Percentiles rank a stretch among this genome's conserved stretches.
Evolutionary conservation across 2,329 filamentous ascomycete species (phyloP).

Genomic region (Fusarium transvaalense): DNA sequence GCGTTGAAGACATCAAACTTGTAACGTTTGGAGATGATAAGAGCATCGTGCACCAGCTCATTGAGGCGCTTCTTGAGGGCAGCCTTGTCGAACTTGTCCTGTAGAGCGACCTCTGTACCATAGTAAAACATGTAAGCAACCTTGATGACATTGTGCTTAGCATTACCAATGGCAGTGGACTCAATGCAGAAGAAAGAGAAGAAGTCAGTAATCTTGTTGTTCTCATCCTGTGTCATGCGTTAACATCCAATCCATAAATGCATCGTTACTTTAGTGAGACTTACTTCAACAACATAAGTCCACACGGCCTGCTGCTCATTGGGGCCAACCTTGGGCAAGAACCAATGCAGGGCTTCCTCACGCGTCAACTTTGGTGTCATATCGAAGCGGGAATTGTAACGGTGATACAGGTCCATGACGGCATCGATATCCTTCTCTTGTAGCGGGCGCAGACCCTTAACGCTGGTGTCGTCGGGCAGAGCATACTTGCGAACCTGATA

Average conservation of each 20-base stretch:
- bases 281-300: constrained; percentile 89
- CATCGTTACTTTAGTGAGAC: constrained; percentile 12
- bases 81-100: constrained; percentile 62
- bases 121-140: constrained; percentile 99
- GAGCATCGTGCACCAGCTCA: constrained; percentile 81
- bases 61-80: constrained; percentile 85
- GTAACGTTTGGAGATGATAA: constrained; percentile 85
- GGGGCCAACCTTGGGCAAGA: constrained; percentile 73
- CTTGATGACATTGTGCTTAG: constrained; percentile 81
- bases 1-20: constrained; percentile 98
- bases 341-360: constrained; percentile 89
- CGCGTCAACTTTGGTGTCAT: constrained; percentile 84
- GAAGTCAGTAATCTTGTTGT: constrained; percentile 92
- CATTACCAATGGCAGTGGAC: constrained; percentile 87
- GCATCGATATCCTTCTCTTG: constrained; percentile 80
- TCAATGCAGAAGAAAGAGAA: constrained; percentile 97
- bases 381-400: constrained; percentile 84
- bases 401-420: constrained; percentile 79
- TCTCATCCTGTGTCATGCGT: constrained; percentile 59
- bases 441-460: constrained; percentile 83
- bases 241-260: not conserved
- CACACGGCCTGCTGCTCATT: constrained; percentile 85
- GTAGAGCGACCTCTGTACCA: constrained; percentile 82
- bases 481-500: constrained; percentile 89
- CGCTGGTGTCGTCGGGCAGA: constrained; percentile 79